Evolutionary conservation across 2,329 filamentous ascomycete species (phyloP).

Genomic region (Neofusicoccum laricinum): DNA sequence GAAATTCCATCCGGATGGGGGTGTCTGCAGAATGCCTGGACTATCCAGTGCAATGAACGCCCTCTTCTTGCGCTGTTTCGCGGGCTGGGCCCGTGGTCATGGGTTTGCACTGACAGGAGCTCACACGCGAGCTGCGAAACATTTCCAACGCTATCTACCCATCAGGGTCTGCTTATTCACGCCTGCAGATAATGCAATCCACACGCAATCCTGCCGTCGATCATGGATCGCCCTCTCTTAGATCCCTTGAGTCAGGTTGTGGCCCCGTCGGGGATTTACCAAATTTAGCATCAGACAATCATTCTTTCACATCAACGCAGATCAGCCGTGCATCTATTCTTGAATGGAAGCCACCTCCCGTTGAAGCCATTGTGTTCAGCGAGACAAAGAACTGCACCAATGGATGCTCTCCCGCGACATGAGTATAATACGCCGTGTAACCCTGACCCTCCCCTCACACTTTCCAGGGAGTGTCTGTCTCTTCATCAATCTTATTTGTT

Average conservation of each 20-base stretch:
- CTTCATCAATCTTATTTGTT: not conserved
- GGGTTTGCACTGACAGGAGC: too few relatives aligned
- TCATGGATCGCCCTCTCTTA: not conserved
- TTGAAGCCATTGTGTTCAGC: not conserved
- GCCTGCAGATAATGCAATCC: not conserved
- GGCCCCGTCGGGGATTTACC: not conserved
- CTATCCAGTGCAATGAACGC: too few relatives aligned
- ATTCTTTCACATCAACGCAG: not conserved
- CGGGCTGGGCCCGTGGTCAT: too few relatives aligned
- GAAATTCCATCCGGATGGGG: too few relatives aligned
- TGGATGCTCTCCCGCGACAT: not conserved
- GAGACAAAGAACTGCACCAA: not conserved
- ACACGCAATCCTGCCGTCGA: not conserved
- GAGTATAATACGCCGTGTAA: not conserved
- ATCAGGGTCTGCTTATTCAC: not conserved
- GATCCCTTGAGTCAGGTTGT: not conserved
- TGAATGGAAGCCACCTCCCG: not conserved
- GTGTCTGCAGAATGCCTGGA: too few relatives aligned
- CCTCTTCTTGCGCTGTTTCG: too few relatives aligned
- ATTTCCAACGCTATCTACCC: too few relatives aligned
- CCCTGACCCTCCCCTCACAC: too few relatives aligned
- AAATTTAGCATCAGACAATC: conserved; percentile 4
- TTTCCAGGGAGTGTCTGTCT: too few relatives aligned
- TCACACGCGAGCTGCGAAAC: too few relatives aligned
- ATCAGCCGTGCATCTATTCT: not conserved